Conservation (phyloP, 2,329 filamentous ascomycete species). For the Exserohilum rostratum region DNA sequence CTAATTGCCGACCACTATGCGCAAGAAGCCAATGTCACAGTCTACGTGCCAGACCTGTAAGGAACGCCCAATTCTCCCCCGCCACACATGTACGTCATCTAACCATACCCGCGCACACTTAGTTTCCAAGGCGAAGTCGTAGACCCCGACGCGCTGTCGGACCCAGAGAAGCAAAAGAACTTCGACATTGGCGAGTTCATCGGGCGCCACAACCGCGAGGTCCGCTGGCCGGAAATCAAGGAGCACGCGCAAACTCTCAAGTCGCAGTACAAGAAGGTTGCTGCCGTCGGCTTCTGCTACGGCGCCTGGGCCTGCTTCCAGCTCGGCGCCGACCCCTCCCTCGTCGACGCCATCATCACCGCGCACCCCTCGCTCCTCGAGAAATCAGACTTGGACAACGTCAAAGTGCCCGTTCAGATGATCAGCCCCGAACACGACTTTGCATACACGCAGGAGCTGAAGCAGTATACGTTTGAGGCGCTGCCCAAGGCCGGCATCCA, state of each 20-base stretch:
- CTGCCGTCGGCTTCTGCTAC: constrained; percentile 58
- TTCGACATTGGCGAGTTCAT: constrained; percentile 52
- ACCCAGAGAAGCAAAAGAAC: constrained; percentile 36
- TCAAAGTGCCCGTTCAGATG: constrained; percentile 42
- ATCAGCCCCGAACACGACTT: constrained; percentile 38
- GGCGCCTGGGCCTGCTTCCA: constrained; percentile 49
- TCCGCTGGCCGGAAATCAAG: constrained; percentile 49
- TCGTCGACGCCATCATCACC: constrained; percentile 39
- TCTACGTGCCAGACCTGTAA: constrained; percentile 55
- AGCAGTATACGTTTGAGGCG: constrained; percentile 33
- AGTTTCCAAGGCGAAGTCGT: constrained; percentile 45
- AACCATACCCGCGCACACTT: not conserved
- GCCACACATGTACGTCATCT: not conserved
- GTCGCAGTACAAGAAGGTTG: constrained; percentile 48
- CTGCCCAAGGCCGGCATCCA: constrained; percentile 38
- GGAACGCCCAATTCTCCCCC: too few relatives aligned
- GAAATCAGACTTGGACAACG: constrained; percentile 37
- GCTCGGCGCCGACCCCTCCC: constrained; percentile 39
- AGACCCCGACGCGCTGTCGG: constrained; percentile 27
- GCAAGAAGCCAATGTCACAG: constrained; percentile 52
- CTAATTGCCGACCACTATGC: constrained; percentile 57
- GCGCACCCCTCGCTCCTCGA: constrained; percentile 41
- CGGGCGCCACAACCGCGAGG: constrained; percentile 45
- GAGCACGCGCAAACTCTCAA: constrained; percentile 47
- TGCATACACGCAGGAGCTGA: constrained; percentile 38